phyloP scores from a whole-genome alignment of 169 alveolate genomes.

The Babesia bigemina region DNA sequence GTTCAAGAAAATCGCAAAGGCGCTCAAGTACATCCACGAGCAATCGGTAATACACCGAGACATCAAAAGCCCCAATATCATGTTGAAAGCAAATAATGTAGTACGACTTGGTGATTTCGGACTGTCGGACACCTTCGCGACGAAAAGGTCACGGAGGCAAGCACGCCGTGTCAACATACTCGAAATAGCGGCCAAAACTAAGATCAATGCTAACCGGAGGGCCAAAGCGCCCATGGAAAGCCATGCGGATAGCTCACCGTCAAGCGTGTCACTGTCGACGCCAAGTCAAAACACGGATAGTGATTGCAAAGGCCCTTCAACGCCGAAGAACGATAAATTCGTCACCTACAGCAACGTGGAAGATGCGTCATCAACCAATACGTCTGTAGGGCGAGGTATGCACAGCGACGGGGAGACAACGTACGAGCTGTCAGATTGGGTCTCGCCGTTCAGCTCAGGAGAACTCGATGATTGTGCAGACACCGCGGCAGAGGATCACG shows the following conservation, averaged over 20 bases:
- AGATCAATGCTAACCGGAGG: neutral
- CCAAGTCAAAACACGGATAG: neutral
- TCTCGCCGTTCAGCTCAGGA: neutral
- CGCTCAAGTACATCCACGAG: conserved; percentile 73
- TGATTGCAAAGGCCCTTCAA: neutral
- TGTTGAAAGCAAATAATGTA: conserved; percentile 69
- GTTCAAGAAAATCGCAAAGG: conserved; percentile 62
- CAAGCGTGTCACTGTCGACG: neutral
- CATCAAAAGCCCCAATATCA: conserved; percentile 77
- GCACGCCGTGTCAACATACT: neutral
- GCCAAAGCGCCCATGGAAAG: neutral
- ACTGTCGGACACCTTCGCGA: conserved; percentile 69
- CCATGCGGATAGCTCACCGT: neutral
- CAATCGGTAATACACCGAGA: conserved; percentile 75
- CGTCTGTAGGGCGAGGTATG: neutral
- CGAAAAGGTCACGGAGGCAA: conserved; percentile 23
- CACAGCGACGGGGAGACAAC: neutral
- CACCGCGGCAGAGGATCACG: no score
- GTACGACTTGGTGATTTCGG: conserved; percentile 77
- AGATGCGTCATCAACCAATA: neutral
- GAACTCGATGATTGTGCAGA: neutral
- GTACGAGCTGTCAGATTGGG: neutral
- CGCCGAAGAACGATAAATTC: neutral
- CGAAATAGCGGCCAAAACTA: conserved; percentile 7
- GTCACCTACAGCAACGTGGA: neutral